A percentile compares a stretch with the other conserved stretches of the same genome.
Evolutionary conservation across 495 filamentous ascomycete species (phyloP).

Genomic region (Lepraria neglecta): DNA sequence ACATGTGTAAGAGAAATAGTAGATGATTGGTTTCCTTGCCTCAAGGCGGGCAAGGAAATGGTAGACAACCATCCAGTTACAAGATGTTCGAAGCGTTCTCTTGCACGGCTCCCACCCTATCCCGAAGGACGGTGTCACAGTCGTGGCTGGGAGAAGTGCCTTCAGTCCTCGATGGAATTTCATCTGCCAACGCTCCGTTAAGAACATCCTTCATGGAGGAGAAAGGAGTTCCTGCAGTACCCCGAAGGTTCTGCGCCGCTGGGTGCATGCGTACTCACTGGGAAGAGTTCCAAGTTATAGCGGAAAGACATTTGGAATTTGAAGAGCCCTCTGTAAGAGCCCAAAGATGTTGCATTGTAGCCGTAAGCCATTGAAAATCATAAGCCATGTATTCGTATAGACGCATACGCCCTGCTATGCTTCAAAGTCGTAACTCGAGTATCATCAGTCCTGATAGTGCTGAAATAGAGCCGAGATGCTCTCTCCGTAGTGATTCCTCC

Average conservation of each 20-base stretch:
- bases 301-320: neutral
- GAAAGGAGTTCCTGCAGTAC: conserved; percentile 53
- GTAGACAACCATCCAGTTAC: too few species aligned
- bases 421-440: too few species aligned
- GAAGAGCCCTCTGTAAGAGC: neutral
- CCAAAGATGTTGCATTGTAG: neutral
- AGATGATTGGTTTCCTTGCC: too few species aligned
- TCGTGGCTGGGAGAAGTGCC: conserved; percentile 51
- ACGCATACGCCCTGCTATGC: neutral
- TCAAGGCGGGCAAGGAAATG: too few species aligned
- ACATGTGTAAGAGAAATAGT: too few species aligned
- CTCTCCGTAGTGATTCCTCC: conserved; percentile 89
- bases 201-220: conserved; percentile 44
- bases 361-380: neutral
- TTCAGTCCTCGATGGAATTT: conserved; percentile 54
- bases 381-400: too few species aligned
- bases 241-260: conserved; percentile 63
- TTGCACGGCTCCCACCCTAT: conserved; percentile 59
- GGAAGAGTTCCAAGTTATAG: neutral
- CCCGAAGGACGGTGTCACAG: conserved; percentile 38
- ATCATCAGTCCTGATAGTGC: conserved; percentile 51
- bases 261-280: conserved; percentile 29
- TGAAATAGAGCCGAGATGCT: conserved; percentile 84
- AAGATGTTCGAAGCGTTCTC: conserved; percentile 63
- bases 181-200: conserved; percentile 76